phyloP scores from a whole-genome alignment of 2,329 filamentous ascomycete species.

The Graphium sp. region DNA sequence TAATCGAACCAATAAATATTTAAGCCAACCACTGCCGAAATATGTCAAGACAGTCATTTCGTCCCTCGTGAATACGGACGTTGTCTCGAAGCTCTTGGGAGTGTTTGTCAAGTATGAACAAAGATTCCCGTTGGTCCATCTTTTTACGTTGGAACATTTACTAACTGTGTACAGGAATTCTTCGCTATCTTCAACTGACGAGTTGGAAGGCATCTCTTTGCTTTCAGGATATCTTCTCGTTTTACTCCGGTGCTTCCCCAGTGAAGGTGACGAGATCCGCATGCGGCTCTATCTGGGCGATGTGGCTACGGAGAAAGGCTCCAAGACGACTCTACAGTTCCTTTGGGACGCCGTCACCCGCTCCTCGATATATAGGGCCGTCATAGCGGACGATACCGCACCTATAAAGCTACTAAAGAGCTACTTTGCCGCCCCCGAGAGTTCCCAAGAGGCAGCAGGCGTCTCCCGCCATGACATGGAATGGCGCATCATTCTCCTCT shows the following conservation, averaged over 20 bases:
- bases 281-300: conserved; percentile 84
- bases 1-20: no score
- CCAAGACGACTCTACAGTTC: conserved; percentile 56
- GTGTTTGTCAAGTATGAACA: conserved; percentile 20
- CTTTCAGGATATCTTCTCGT: conserved; percentile 78
- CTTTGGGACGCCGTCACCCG: conserved; percentile 54
- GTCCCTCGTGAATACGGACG: conserved; percentile 54
- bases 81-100: conserved; percentile 43
- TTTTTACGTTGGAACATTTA: background rate
- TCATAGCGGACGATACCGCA: conserved; percentile 4
- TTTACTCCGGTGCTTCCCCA: conserved; percentile 70
- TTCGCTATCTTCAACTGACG: no score
- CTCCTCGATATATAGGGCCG: conserved; percentile 14
- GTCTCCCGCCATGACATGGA: conserved; percentile 29
- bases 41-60: conserved; percentile 47
- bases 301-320: conserved; percentile 24
- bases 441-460: conserved; percentile 6
- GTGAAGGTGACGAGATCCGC: conserved; percentile 69
- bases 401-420: conserved; percentile 8
- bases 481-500: conserved; percentile 79
- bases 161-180: no score
- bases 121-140: conserved; percentile 9
- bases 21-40: conserved; percentile 18
- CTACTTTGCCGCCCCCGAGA: no score
- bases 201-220: conserved; percentile 15